Percentiles rank a stretch among this genome's conserved stretches.
These are phyloP conservation scores for Xylariaceae sp. DNA, from an alignment of 2,329 filamentous ascomycete species.

Conservation along the genomic window DNA sequence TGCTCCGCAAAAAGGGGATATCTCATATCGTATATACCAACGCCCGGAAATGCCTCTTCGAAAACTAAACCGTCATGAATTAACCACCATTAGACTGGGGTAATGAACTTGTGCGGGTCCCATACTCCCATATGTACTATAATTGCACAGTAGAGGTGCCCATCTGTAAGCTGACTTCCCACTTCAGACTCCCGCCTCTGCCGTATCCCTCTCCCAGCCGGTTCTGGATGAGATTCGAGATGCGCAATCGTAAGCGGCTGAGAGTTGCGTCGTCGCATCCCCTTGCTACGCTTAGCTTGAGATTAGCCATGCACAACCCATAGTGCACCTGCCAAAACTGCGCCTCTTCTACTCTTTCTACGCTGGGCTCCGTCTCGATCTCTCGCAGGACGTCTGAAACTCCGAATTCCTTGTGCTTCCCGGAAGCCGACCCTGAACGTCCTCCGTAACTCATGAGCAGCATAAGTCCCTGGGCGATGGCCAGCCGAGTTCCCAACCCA, in stretches of 20 bases:
- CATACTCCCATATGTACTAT: slow-evolving; percentile 16
- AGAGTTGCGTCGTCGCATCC: slow-evolving; percentile 74
- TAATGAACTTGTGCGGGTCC: too few species aligned
- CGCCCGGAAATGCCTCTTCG: slow-evolving; percentile 24
- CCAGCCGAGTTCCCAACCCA: slow-evolving; percentile 79
- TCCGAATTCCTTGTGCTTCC: slow-evolving; percentile 50
- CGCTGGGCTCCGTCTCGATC: slow-evolving; percentile 79
- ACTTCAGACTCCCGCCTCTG: slow-evolving; percentile 75
- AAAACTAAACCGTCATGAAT: not conserved
- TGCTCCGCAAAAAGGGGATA: slow-evolving; percentile 12
- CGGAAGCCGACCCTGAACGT: slow-evolving; percentile 29
- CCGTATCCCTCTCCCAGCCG: slow-evolving; percentile 88
- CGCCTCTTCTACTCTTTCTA: slow-evolving; percentile 83
- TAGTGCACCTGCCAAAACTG: slow-evolving; percentile 99
- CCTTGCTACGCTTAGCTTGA: slow-evolving; percentile 74
- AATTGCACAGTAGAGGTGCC: slow-evolving; percentile 43
- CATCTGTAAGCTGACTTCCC: slow-evolving; percentile 92
- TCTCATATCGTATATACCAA: slow-evolving; percentile 23
- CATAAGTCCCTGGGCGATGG: slow-evolving; percentile 88
- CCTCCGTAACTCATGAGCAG: slow-evolving; percentile 86
- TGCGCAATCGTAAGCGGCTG: slow-evolving; percentile 74
- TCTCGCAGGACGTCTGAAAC: slow-evolving; percentile 81
- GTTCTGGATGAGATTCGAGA: slow-evolving; percentile 81
- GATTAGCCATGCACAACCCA: slow-evolving; percentile 91
- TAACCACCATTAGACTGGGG: not conserved